These are phyloP conservation scores for Alliaria petiolata DNA, from an alignment of 345 rosid species.

Conservation along the genomic window DNA sequence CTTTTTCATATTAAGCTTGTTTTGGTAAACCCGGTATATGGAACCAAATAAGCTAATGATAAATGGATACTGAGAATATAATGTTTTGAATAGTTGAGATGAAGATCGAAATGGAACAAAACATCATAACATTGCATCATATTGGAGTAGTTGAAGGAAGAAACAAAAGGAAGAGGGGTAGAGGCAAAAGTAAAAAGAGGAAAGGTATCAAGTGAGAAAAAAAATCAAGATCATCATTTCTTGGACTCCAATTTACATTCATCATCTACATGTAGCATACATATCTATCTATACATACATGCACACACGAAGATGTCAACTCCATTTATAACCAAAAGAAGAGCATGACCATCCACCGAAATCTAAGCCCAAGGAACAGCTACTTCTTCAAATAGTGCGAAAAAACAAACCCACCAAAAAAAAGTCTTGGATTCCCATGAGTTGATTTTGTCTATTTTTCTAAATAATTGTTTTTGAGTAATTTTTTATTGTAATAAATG, in stretches of 20 bases:
- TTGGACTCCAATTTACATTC: neutral
- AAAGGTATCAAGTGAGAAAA: neutral
- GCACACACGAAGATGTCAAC: neutral
- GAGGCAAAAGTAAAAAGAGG: conserved; percentile 12
- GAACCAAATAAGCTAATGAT: neutral
- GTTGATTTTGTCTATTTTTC: neutral
- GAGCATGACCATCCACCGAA: conserved; percentile 15
- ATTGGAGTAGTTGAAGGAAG: conserved; percentile 5
- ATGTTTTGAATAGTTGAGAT: neutral
- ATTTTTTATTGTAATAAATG: neutral
- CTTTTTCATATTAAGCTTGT: no score
- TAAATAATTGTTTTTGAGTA: neutral
- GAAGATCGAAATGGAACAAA: neutral
- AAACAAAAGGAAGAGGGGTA: conserved; percentile 2
- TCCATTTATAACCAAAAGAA: conserved; percentile 11
- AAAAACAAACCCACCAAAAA: neutral
- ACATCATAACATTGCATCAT: neutral
- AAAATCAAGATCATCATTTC: conserved; percentile 13
- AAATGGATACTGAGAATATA: neutral
- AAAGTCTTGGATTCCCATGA: conserved; percentile 27
- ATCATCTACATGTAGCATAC: neutral
- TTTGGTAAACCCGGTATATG: neutral
- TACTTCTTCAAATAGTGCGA: conserved; percentile 11
- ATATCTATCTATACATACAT: neutral
- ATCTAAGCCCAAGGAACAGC: conserved; percentile 7